A percentile compares a stretch with the other conserved stretches of the same genome.
Evolutionary conservation across 495 filamentous ascomycete genomes (phyloP).

Genomic region (Podospora anserina): DNA sequence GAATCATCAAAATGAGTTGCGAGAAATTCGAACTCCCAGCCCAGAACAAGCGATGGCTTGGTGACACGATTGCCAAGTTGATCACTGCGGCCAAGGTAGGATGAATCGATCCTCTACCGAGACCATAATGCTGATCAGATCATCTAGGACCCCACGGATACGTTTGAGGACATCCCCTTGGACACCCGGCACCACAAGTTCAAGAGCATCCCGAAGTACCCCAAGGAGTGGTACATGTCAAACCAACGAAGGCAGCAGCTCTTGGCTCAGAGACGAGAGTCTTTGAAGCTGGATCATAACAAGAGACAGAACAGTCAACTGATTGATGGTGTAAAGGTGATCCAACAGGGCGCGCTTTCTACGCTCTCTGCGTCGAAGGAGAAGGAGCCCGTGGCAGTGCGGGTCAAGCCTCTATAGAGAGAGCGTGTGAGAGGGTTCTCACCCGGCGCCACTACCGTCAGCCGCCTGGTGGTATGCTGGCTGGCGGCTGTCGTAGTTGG

Average conservation of each 20-base stretch:
- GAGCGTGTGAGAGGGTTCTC: neutral
- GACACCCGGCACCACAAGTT: slow-evolving; percentile 83
- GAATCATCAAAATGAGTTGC: slow-evolving; percentile 84
- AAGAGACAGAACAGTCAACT: slow-evolving; percentile 46
- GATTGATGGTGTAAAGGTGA: slow-evolving; percentile 53
- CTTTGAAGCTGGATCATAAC: slow-evolving; percentile 45
- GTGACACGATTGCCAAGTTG: slow-evolving; percentile 69
- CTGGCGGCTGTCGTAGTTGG: neutral
- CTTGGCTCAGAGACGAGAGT: slow-evolving; percentile 53
- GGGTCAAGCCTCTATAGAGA: neutral
- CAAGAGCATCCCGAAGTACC: slow-evolving; percentile 69
- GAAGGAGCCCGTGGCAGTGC: slow-evolving; percentile 7
- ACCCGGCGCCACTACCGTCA: neutral
- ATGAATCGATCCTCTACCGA: neutral
- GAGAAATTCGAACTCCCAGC: slow-evolving; percentile 83
- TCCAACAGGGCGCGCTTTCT: slow-evolving; percentile 36
- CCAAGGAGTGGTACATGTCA: slow-evolving; percentile 76
- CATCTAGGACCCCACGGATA: slow-evolving; percentile 63
- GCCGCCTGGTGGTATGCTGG: neutral
- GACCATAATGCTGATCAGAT: slow-evolving; percentile 11
- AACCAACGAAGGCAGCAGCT: slow-evolving; percentile 63
- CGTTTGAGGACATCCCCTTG: slow-evolving; percentile 83
- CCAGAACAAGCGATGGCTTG: slow-evolving; percentile 94
- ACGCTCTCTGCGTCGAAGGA: neutral
- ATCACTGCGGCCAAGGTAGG: slow-evolving; percentile 69